phyloP scores from a whole-genome alignment of 2,329 filamentous ascomycete genomes.

The Fusarium equiseti region DNA sequence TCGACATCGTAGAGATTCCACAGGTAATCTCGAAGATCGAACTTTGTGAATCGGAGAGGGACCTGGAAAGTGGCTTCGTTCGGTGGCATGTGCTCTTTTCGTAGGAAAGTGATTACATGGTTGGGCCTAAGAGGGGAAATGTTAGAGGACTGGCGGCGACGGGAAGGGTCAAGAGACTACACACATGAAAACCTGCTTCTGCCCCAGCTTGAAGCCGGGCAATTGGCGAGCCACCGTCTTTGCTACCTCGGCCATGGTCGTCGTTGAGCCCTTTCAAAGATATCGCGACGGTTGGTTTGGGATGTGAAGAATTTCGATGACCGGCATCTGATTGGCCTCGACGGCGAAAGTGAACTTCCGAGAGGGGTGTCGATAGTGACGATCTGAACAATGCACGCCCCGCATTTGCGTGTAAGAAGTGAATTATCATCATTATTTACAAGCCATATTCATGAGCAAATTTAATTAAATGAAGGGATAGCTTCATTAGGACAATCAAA shows the following conservation, averaged over 20 bases:
- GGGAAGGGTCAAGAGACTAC: slow-evolving; percentile 40
- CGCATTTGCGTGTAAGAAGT: slow-evolving; percentile 6
- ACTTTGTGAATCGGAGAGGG: slow-evolving; percentile 92
- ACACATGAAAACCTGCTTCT: slow-evolving; percentile 69
- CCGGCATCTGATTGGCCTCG: slow-evolving; percentile 46
- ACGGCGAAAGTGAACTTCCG: slow-evolving; percentile 49
- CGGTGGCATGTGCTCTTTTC: slow-evolving; percentile 76
- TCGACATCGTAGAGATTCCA: slow-evolving; percentile 85
- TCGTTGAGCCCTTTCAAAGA: slow-evolving; percentile 40
- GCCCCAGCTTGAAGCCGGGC: slow-evolving; percentile 62
- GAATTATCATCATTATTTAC: slow-evolving; percentile 8
- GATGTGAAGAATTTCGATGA: slow-evolving; percentile 49
- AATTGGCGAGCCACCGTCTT: slow-evolving; percentile 55
- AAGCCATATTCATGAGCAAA: neutral
- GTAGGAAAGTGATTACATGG: slow-evolving; percentile 83
- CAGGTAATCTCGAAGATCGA: slow-evolving; percentile 96
- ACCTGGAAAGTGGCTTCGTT: slow-evolving; percentile 91
- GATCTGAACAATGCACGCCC: slow-evolving; percentile 33
- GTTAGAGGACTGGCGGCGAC: slow-evolving; percentile 16
- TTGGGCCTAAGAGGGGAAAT: slow-evolving; percentile 70
- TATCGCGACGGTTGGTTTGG: slow-evolving; percentile 42
- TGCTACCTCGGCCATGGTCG: slow-evolving; percentile 57
- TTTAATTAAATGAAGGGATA: neutral
- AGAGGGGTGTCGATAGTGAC: slow-evolving; percentile 17
- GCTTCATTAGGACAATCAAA: neutral